phyloP scores from a whole-genome alignment of 805 yeast genomes.

The Candida vartiovaarae region DNA sequence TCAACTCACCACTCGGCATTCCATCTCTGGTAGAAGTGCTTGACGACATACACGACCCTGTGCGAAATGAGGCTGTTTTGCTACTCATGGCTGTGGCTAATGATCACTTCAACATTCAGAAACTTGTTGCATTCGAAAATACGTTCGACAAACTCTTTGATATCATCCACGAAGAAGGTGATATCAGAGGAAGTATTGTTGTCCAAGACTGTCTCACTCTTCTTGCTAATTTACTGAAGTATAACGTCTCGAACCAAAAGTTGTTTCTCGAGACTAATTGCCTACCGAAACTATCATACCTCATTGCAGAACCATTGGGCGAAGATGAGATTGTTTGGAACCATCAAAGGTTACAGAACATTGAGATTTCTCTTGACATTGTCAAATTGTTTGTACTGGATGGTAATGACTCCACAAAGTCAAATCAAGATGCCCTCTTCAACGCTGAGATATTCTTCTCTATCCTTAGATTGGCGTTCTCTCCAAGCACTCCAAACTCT shows the following conservation, averaged over 20 bases:
- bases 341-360: conserved; percentile 63
- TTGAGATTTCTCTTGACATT: conserved; percentile 62
- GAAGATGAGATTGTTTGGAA: conserved; percentile 58
- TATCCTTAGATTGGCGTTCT: conserved; percentile 65
- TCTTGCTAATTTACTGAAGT: conserved; percentile 63
- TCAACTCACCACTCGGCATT: conserved; percentile 71
- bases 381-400: conserved; percentile 65
- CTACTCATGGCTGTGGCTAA: conserved; percentile 78
- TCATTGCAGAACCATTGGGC: conserved; percentile 56
- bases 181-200: conserved; percentile 79
- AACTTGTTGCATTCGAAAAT: conserved; percentile 89
- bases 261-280: conserved; percentile 82
- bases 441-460: conserved; percentile 57
- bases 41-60: conserved; percentile 69
- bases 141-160: conserved; percentile 76
- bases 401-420: conserved; percentile 56
- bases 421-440: conserved; percentile 56
- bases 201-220: conserved; percentile 85
- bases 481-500: conserved; percentile 52
- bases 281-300: conserved; percentile 51
- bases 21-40: conserved; percentile 61
- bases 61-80: conserved; percentile 81
- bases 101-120: conserved; percentile 81
- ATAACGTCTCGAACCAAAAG: conserved; percentile 86
- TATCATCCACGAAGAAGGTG: conserved; percentile 85